Percentiles rank a stretch among this genome's conserved stretches.
These are phyloP conservation scores for Ochetophila trinervis DNA, from an alignment of 306 rosid species.

Conservation along the genomic window DNA sequence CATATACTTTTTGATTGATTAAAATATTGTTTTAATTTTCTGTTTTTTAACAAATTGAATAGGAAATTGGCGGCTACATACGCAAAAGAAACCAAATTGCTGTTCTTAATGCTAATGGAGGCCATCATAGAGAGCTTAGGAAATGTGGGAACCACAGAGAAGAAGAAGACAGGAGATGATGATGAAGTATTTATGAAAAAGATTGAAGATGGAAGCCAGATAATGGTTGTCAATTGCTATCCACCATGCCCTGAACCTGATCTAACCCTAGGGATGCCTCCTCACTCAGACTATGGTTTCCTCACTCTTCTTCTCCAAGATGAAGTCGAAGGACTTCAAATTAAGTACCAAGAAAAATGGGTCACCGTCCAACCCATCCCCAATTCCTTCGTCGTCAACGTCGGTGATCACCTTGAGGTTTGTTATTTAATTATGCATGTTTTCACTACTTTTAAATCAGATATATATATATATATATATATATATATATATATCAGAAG, in stretches of 20 bases:
- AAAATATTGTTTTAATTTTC: too few species aligned
- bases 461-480: not conserved
- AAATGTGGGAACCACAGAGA: conserved; percentile 30
- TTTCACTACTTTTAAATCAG: too few species aligned
- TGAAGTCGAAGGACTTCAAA: conserved; percentile 73
- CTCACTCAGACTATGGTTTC: conserved; percentile 93
- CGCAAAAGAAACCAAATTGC: conserved; percentile 49
- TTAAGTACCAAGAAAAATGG: conserved; percentile 63
- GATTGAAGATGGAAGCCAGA: conserved; percentile 76
- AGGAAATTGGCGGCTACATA: conserved; percentile 59
- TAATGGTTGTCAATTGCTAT: conserved; percentile 75
- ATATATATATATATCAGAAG: too few species aligned
- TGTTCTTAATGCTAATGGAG: conserved; percentile 55
- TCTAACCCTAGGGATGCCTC: conserved; percentile 87
- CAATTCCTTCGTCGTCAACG: conserved; percentile 68
- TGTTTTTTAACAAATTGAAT: too few species aligned
- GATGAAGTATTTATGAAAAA: conserved; percentile 14
- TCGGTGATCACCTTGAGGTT: conserved; percentile 97
- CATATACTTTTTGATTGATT: too few species aligned
- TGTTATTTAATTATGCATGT: too few species aligned
- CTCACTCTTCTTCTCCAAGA: conserved; percentile 87
- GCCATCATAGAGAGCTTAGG: conserved; percentile 72
- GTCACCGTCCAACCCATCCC: conserved; percentile 71
- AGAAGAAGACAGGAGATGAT: conserved; percentile 17
- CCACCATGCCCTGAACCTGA: conserved; percentile 92